Evolutionary conservation across 2,329 filamentous ascomycete genomes (phyloP), one percentile per base, ranked within the genome.

Genomic region (Talaromyces marneffei): DNA sequence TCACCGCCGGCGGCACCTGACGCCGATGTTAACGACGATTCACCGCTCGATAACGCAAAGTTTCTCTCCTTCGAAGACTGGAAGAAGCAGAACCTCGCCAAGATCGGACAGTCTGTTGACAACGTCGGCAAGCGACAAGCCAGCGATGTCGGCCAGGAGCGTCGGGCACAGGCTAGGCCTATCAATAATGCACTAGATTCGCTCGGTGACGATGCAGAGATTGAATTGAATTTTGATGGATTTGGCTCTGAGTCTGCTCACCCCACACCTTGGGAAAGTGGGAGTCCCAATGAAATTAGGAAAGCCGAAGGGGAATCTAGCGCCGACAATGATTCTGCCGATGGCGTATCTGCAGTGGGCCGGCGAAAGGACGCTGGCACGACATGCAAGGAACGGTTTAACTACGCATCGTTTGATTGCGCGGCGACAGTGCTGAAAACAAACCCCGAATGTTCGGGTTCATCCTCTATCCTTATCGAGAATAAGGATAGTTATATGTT

Each of bases 401-500:
- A 96, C 59, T 99, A 96, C 76, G 92, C 94, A 6, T 97, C 93
- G 0, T 97, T 97, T 70, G 94, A 99, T 74, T 96, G 92, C 63
- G 94, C 94, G 10, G 94, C 94, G 12, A 97, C 91, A 0, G 86
- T 97, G 29, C 81, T 96, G 64, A 97, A 97, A 78, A 91, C 91
- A 2, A 96, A 95, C 70, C 81, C 85, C 3, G 88, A 92, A 64
- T 89, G 90, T 60, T 95, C 94, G 74, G 95, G 94, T 64, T 83
- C 92, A 16, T 95, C 92, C 62, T 88, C 92, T 14, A 88, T 99
- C 14, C 78, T 99, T 44, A 87, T 96, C 44, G 94, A 99, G 79
- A 97, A 97, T 77, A 97, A 97, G 78, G 94, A 99, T 76, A 93
- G 91, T 66, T 99, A 99, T 75, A 96, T 99, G 91, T 83, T 97